Evolutionary conservation across 1,139 yeast species (phyloP), one percentile per base, ranked within the genome.

Genomic region (Taphrina confusa): DNA sequence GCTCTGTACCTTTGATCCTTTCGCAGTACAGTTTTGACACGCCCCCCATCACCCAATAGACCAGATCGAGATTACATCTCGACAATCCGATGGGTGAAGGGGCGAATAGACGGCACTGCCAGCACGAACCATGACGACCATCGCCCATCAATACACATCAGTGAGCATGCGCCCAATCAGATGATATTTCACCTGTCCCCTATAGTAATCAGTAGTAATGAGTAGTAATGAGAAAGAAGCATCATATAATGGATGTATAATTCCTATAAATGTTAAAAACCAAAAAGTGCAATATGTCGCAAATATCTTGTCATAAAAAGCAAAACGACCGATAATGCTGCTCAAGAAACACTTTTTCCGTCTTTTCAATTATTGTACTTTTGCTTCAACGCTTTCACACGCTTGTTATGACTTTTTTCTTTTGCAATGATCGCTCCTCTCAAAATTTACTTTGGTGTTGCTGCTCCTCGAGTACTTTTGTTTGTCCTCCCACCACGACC

Each of bases 331-430:
- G 42, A 37, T n/a, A n/a, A n/a, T 37, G 42, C 22, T 37, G 42
- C 42, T 37, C 11, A 23, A 14, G 18, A 45, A 45, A 45, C 37
- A 45, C 50, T 45, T 45, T n/a, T 45, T 45, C 50, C 50, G 25
- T 45, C 37, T 23, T 28, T 16, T 30, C 34, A 45, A 45, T 45
- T 45, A 45, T n/a, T 45, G 34, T 45, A 45, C 50, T 45, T 27
- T 45, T 18, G 25, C 27, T 27, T 45, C 30, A 22, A 14, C 50
- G 50, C 50, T 45, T 8, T 37, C 22, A 28, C 23, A 42, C 50
- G 50, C 50, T 27, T 25, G 25, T 22, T 30, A 45, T 28, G 37
- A 42, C 25, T 20, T 42, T 36, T 14, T 9, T 36, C 16, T 11
- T 14, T 45, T 30, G 50, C 23, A 30, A 18, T 45, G 14, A 16